Evolutionary conservation across 2,329 filamentous ascomycete genomes (phyloP), one percentile per base, ranked within the genome.

Genomic region (Pseudogymnoascus sp.): DNA sequence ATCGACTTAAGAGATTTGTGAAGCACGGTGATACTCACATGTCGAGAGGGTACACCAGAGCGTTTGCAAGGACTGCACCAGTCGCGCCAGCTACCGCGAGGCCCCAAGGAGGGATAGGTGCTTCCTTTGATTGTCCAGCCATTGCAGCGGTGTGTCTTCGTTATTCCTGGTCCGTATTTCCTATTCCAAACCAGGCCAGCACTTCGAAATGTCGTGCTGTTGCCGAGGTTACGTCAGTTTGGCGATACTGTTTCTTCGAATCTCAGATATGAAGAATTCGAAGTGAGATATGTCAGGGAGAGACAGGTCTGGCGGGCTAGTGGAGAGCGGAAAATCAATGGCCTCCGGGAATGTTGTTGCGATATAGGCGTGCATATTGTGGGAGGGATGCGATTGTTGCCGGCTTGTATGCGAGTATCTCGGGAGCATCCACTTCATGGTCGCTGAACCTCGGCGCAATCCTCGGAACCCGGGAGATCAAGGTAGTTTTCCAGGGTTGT

Each of bases 1-100:
- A n/a, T 14, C 18, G 16, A 31, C 36, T 60, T 60, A 57, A 3
- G 31, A n/a, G 8, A 23, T 26, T 21, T 34, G 54, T 36, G 21
- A 31, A 26, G 59, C 34, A 40, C 39, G 34, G 59, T 40, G 26
- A 60, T 59, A 78, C 89, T 80, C 81, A 96, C 93, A 99, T 93
- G 77, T 99, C 95, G 66, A 99, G 82, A 57, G 95, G 95, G 77
- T 99, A 99, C 64, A 97, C 93, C 67, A 97, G 79, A 51, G 93
- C 90, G 80, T 99, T 99, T 64, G 95, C 95, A 65, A 99, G 82
- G 39, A 97, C 91, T 57, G 95, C 95, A 66, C 95, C 95, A 18
- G 91, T 90, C 62, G 95, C 91, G 71, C 95, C 95, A 67, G 95
- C 93, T 68, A 96, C 86, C 63, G 95, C 95, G 73, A 88, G 88